Percentiles rank a stretch among this genome's conserved stretches.
These are phyloP conservation scores for Fusarium avenaceum DNA, from an alignment of 2,329 filamentous ascomycete species.

Conservation along the genomic window DNA sequence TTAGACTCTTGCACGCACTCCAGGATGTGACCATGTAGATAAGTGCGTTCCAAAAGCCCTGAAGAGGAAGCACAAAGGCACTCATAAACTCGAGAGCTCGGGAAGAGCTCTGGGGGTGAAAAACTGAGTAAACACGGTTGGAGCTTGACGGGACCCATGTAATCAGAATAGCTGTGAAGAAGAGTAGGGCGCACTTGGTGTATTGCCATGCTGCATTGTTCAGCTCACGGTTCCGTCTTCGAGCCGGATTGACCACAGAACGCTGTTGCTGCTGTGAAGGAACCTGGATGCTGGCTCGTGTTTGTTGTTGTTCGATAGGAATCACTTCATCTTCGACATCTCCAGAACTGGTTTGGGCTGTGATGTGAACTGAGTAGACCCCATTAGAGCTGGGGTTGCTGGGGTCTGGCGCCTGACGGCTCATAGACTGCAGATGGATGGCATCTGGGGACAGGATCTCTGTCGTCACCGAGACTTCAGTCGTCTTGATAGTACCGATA, in stretches of 20 bases:
- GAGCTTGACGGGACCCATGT: slow-evolving; percentile 84
- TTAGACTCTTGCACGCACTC: slow-evolving; percentile 69
- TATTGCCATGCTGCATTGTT: slow-evolving; percentile 77
- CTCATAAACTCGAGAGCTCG: slow-evolving; percentile 77
- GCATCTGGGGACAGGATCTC: slow-evolving; percentile 54
- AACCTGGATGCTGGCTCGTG: slow-evolving; percentile 19
- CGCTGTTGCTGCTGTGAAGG: slow-evolving; percentile 32
- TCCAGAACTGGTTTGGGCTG: slow-evolving; percentile 51
- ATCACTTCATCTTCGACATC: slow-evolving; percentile 45
- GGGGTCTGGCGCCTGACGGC: slow-evolving; percentile 32
- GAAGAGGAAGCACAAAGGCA: slow-evolving; percentile 81
- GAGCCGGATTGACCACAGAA: slow-evolving; percentile 49
- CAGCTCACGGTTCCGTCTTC: slow-evolving; percentile 62
- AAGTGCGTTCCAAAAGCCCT: slow-evolving; percentile 87
- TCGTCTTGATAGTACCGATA: slow-evolving; percentile 67
- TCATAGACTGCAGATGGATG: slow-evolving; percentile 47
- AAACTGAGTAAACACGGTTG: slow-evolving; percentile 80
- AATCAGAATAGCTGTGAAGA: slow-evolving; percentile 78
- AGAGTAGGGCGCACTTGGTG: slow-evolving; percentile 77
- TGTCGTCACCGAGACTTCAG: slow-evolving; percentile 73
- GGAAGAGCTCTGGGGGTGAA: slow-evolving; percentile 65
- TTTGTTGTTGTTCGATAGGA: slow-evolving; percentile 46
- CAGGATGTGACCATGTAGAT: slow-evolving; percentile 82
- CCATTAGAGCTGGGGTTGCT: slow-evolving; percentile 35
- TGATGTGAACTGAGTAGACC: slow-evolving; percentile 67